Conservation (phyloP, 305 asterid genomes). For the Fraxinus angustifolia region DNA sequence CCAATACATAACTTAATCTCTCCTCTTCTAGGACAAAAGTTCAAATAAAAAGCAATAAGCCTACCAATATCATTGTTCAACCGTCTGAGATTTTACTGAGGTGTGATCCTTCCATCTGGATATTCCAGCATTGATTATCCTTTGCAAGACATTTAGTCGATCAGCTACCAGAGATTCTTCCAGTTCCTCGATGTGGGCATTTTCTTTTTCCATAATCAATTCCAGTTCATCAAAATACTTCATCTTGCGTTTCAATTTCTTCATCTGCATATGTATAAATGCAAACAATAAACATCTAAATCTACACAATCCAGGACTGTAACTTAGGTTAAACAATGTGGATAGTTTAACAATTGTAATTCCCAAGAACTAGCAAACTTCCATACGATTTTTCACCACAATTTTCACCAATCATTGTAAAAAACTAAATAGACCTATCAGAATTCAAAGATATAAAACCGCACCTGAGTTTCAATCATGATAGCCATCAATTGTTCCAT, state of each 20-base stretch:
- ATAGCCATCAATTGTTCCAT: slow-evolving; percentile 65
- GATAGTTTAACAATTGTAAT: background rate
- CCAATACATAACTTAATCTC: background rate
- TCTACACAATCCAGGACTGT: background rate
- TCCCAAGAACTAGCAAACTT: background rate
- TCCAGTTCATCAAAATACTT: slow-evolving; percentile 58
- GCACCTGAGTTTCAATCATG: slow-evolving; percentile 73
- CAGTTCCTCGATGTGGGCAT: slow-evolving; percentile 48
- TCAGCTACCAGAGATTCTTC: slow-evolving; percentile 59
- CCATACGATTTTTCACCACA: background rate
- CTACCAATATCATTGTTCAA: slow-evolving; percentile 21
- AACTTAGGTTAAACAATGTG: background rate
- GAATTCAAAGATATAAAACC: slow-evolving; percentile 9
- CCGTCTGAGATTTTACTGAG: slow-evolving; percentile 33
- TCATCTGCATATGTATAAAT: slow-evolving; percentile 38
- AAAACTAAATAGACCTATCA: background rate
- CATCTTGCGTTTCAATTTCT: slow-evolving; percentile 63
- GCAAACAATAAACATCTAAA: slow-evolving; percentile 4
- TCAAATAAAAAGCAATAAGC: background rate
- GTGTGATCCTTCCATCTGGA: slow-evolving; percentile 50
- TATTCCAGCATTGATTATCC: slow-evolving; percentile 43
- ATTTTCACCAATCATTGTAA: background rate
- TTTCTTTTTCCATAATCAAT: slow-evolving; percentile 64
- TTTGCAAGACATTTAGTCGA: slow-evolving; percentile 48
- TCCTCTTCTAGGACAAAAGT: slow-evolving; percentile 11